Evolutionary conservation across 306 rosid species (phyloP), one percentile per base, ranked within the genome.

Genomic region (Hippophae rhamnoides): DNA sequence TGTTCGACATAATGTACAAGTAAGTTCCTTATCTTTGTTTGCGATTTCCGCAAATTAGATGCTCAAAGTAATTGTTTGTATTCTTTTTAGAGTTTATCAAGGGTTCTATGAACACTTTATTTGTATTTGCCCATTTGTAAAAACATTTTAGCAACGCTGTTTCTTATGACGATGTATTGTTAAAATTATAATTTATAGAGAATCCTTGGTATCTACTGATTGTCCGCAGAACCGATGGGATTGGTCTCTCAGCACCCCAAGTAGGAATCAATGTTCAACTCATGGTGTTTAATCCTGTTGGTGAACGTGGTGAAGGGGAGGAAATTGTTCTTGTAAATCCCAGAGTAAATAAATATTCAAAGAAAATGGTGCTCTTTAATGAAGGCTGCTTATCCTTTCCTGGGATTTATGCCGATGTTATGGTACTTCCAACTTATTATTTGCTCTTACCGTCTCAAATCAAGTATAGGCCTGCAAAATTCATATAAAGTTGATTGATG

Each of bases 181-280:
- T 53, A 41, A 6, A 23, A 47, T 56, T 61, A 56, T 60, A 54
- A 41, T 69, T 69, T 77, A 52, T 66, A 66, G 42, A 27, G 38
- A 27, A 27, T 27, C 38, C 38, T 27, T 27, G 38, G 38, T 27
- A 27, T 82, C 66, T 60, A 65, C 80, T 82, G 68, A 73, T 74
- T 80, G 68, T 78, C 66, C 55, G 40, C 89, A 90, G 96, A 76
- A 92, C 98, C 48, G 89, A 92, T 65, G 98, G 98, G 18, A 85
- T 92, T 68, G 98, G 98, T 66, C 96, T 92, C 61, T 81, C 95
- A 3, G 95, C 98, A 41, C 98, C 98, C 49, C 96, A 92, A 83
- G 95, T 92, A 9, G 98, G 98, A 66, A 62, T 92, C 41, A 87
- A 85, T 78, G 83, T 85, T 60, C 93, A 74, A 78, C 95, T 92